These are phyloP conservation scores for Geoglossum cookeanum DNA, from an alignment of 2,329 filamentous ascomycete genomes.

Conservation along the genomic window DNA sequence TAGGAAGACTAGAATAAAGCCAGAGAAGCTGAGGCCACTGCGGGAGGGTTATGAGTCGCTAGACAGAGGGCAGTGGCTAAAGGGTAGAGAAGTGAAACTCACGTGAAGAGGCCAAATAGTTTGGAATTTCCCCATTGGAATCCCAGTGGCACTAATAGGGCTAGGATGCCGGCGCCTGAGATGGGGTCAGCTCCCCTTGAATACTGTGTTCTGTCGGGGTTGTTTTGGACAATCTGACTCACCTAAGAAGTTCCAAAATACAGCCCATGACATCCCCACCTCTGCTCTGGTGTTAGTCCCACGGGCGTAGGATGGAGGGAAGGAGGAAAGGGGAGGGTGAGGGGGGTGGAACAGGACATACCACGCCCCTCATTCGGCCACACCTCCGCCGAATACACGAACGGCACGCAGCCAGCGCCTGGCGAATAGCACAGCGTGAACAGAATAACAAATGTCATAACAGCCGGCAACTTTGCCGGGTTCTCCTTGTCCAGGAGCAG, in stretches of 20 bases:
- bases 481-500: neutral
- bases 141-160: neutral
- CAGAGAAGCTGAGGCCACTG: neutral
- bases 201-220: neutral
- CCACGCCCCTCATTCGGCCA: neutral
- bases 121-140: neutral
- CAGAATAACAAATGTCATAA: neutral
- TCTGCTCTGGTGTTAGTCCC: neutral
- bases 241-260: neutral
- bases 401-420: neutral
- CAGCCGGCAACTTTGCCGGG: neutral
- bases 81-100: neutral
- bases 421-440: neutral
- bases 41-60: neutral
- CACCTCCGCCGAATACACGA: neutral
- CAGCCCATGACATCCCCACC: neutral
- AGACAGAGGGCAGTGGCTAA: neutral
- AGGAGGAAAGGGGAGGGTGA: too few relatives aligned
- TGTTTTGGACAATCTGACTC: neutral
- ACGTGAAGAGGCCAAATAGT: neutral
- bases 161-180: neutral
- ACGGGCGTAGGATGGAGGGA: neutral
- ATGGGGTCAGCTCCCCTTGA: neutral
- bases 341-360: neutral
- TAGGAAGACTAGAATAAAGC: neutral